Percentiles rank a stretch among this genome's conserved stretches.
Conservation (phyloP, 2,329 filamentous ascomycete genomes). For the Arthrobotrys sphaeroides region DNA sequence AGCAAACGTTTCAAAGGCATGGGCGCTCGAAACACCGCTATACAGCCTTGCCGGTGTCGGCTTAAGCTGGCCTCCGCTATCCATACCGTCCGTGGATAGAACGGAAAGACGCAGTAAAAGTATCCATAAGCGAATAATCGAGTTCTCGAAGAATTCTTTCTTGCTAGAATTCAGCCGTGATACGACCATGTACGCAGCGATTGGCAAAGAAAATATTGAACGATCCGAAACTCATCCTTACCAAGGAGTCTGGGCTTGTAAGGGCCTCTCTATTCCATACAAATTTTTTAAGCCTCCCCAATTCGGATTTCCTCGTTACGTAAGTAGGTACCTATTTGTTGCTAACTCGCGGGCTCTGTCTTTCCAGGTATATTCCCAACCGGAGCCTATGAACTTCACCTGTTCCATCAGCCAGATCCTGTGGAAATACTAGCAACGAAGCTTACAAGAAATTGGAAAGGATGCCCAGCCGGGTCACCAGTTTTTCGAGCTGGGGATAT, state of each 20-base stretch:
- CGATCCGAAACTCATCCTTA: conserved; percentile 6
- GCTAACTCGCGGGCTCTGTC: not conserved
- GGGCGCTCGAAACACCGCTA: not conserved
- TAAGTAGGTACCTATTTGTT: not conserved
- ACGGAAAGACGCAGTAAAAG: not conserved
- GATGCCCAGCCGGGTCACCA: not conserved
- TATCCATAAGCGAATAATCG: not conserved
- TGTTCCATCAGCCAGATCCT: conserved; percentile 16
- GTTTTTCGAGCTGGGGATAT: not conserved
- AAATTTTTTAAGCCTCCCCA: not conserved
- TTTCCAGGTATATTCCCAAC: conserved; percentile 7
- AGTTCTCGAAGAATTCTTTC: not conserved
- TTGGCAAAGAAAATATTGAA: not conserved
- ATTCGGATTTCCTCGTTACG: too few species aligned
- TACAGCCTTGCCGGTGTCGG: not conserved
- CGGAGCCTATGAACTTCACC: conserved; percentile 13
- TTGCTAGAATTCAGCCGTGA: not conserved
- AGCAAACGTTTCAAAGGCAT: not conserved
- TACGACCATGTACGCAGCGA: conserved; percentile 1
- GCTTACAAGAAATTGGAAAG: not conserved
- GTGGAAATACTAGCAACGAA: conserved; percentile 2
- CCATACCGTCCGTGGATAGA: not conserved
- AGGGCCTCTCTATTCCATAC: not conserved
- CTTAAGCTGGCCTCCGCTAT: not conserved
- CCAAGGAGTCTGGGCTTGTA: conserved; percentile 35